A percentile compares a stretch with the other conserved stretches of the same genome.
Evolutionary conservation across 805 yeast species (phyloP).

Genomic region (Ogataea wickerhamii): DNA sequence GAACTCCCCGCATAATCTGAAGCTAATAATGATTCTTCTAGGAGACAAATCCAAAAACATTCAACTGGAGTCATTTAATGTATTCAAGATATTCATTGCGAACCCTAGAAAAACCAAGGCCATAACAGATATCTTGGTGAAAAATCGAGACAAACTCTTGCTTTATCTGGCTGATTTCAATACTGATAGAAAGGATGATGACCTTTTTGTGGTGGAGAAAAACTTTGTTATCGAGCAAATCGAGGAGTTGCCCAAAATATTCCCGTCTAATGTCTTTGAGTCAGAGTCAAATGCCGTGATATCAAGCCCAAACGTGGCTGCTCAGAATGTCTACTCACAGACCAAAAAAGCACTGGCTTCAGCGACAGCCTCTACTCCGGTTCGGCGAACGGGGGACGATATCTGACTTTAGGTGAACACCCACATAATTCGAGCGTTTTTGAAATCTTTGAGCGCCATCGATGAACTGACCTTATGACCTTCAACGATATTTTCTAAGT

Average conservation of each 20-base stretch:
- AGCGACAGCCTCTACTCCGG: conserved; percentile 3
- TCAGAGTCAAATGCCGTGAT: conserved; percentile 5
- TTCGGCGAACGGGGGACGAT: conserved; percentile 3
- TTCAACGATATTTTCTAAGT: no score
- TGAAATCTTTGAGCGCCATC: no score
- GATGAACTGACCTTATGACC: no score
- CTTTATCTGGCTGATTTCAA: conserved; percentile 65
- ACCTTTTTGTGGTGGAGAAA: conserved; percentile 70
- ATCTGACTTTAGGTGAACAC: no score
- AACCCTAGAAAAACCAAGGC: conserved; percentile 86
- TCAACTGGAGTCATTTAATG: conserved; percentile 87
- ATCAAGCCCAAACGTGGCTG: conserved; percentile 15
- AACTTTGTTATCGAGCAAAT: conserved; percentile 76
- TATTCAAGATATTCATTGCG: conserved; percentile 93
- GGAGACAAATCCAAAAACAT: conserved; percentile 88
- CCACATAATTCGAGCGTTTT: background rate
- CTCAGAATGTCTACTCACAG: conserved; percentile 19
- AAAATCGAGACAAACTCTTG: conserved; percentile 76
- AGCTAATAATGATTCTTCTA: conserved; percentile 78
- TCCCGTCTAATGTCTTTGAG: conserved; percentile 11
- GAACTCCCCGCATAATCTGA: conserved; percentile 76
- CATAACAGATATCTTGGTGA: conserved; percentile 73
- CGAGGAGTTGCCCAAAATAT: conserved; percentile 63
- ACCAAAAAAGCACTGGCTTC: conserved; percentile 15
- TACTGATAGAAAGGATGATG: conserved; percentile 58